A percentile compares a stretch with the other conserved stretches of the same genome.
Conservation (phyloP, 2,329 filamentous ascomycete genomes). For the Teratosphaeria epicoccoides region DNA sequence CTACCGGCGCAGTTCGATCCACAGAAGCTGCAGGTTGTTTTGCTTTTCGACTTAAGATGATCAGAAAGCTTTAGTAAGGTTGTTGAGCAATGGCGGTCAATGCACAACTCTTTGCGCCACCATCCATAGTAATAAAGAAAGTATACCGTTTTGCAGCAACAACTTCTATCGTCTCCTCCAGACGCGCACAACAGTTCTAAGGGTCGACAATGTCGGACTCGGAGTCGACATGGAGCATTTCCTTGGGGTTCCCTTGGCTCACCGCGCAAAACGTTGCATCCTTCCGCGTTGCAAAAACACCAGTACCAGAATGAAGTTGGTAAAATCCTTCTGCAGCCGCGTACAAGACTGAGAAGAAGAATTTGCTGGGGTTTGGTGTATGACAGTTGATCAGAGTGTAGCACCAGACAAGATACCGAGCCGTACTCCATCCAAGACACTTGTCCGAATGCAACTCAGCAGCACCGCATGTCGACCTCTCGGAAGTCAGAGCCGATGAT, state of each 20-base stretch:
- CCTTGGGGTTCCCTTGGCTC: background rate
- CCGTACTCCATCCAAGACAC: no score
- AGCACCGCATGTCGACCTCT: background rate
- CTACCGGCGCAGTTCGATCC: background rate
- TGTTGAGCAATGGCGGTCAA: no score
- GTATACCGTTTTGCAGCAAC: background rate
- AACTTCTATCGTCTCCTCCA: background rate
- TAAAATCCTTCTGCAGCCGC: no score
- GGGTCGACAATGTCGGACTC: background rate
- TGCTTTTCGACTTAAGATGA: background rate
- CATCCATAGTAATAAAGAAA: background rate
- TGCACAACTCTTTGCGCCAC: no score
- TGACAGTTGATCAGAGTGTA: no score
- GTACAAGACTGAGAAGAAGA: no score
- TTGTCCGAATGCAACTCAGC: background rate
- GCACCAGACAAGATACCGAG: background rate
- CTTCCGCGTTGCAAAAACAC: background rate
- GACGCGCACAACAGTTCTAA: no score
- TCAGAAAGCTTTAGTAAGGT: background rate
- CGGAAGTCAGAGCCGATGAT: background rate
- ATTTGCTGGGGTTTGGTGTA: no score
- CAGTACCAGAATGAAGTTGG: background rate
- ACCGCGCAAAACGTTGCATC: background rate
- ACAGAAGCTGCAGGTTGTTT: constrained; percentile 2
- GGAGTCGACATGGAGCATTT: background rate